These are phyloP conservation scores for Mycena amicta DNA, from an alignment of 768 basidiomycete genomes.

Conservation along the genomic window DNA sequence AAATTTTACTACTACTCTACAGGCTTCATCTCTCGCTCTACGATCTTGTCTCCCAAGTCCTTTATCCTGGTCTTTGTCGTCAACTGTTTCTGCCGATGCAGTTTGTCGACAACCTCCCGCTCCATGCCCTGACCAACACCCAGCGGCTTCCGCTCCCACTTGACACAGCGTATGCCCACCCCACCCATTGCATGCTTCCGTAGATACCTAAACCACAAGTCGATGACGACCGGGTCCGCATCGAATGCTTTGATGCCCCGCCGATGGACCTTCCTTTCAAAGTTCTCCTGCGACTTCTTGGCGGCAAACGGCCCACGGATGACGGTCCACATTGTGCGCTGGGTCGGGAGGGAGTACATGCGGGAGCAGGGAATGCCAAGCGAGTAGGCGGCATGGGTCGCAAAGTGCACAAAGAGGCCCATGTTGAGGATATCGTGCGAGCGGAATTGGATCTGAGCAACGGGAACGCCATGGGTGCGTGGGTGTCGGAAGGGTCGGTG, in stretches of 20 bases:
- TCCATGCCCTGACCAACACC: slow-evolving; percentile 41
- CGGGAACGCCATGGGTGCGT: slow-evolving; percentile 70
- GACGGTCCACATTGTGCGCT: slow-evolving; percentile 85
- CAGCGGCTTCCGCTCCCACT: slow-evolving; percentile 70
- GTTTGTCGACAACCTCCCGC: slow-evolving; percentile 25
- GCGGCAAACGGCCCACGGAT: slow-evolving; percentile 83
- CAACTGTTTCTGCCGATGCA: slow-evolving; percentile 31
- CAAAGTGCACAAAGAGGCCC: slow-evolving; percentile 82
- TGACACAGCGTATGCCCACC: slow-evolving; percentile 82
- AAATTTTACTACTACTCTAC: too few species aligned
- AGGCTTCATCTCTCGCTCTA: slow-evolving; percentile 34
- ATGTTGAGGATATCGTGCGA: slow-evolving; percentile 70
- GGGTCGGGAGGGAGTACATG: slow-evolving; percentile 66
- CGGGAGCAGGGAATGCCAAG: slow-evolving; percentile 79
- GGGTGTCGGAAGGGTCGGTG: slow-evolving; percentile 59
- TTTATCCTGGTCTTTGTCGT: slow-evolving; percentile 35
- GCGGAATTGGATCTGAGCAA: slow-evolving; percentile 81
- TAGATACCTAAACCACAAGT: slow-evolving; percentile 81
- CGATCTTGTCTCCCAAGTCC: slow-evolving; percentile 44
- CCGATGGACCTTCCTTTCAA: slow-evolving; percentile 81
- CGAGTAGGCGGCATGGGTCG: slow-evolving; percentile 79
- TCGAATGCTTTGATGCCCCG: slow-evolving; percentile 91
- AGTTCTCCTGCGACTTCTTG: slow-evolving; percentile 96
- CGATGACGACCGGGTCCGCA: slow-evolving; percentile 75
- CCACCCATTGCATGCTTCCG: slow-evolving; percentile 76